Evolutionary conservation across 176 grass and related monocot species (phyloP), one percentile per base, ranked within the genome.

Genomic region (Oropetium thomaeum): DNA sequence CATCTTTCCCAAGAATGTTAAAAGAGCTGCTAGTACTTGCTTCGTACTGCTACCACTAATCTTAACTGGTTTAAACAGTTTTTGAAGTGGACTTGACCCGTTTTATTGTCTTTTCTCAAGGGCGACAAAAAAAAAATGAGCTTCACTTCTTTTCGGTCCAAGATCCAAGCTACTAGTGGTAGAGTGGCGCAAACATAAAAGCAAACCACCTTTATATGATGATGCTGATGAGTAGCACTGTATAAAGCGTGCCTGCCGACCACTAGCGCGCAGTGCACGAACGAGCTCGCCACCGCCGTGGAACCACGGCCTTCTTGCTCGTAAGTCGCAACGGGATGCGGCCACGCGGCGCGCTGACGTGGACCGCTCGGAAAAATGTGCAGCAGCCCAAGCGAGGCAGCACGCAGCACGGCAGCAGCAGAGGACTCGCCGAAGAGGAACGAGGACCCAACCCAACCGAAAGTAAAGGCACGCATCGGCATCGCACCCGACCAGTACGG

Each of bases 271-370:
- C 12, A 22, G 45, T 10, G 47, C 35, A 65, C 35, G 63, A 38
- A 65, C 35, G 63, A 38, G 20, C 35, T 27, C 19, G 29, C 67
- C 67, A 35, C 33, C 37, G 28, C 44, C 67, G 44, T 52, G 29
- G 44, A 23, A 71, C 68, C 44, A 47, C 11, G 69, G 19, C 14
- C n/a, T n/a, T n/a, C n/a, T n/a, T n/a, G n/a, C n/a, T 15, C 69
- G 63, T 38, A 40, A 42, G n/a, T n/a, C 62, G 62, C 11, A 5
- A 23, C 65, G 49, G 12, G 4, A 25, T 6, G 53, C 35, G 5
- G 55, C 54, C 71, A 75, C 55, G 55, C 38, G 16, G 55, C 26
- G 39, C 72, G 57, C 55, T 75, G 72, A 62, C 39, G 72, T 75
- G 72, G 72, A 40, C 25, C 22, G 1, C 23, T n/a, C 3, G 14